Conservation (phyloP, 768 basidiomycete genomes). For the Podaxis sp. region DNA sequence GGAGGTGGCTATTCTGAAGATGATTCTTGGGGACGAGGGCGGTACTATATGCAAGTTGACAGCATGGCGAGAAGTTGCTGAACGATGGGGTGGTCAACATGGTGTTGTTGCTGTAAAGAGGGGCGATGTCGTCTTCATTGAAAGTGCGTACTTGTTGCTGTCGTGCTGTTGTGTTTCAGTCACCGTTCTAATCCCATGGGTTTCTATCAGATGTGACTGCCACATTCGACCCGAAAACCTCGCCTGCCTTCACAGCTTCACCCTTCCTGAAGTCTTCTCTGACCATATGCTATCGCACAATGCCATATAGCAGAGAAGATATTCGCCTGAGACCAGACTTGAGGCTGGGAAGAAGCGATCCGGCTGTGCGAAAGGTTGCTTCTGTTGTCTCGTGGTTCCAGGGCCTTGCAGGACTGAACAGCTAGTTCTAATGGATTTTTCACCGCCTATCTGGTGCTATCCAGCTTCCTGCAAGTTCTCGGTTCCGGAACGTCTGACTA, state of each 20-base stretch:
- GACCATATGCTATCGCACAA: slow-evolving; percentile 76
- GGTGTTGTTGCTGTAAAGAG: slow-evolving; percentile 48
- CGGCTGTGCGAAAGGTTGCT: slow-evolving; percentile 64
- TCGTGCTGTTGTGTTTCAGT: slow-evolving; percentile 3
- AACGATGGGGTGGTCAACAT: slow-evolving; percentile 59
- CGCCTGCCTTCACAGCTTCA: slow-evolving; percentile 63
- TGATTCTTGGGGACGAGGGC: slow-evolving; percentile 73
- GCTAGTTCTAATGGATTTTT: neutral
- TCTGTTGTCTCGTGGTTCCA: slow-evolving; percentile 72
- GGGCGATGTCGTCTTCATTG: slow-evolving; percentile 70
- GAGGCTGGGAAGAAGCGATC: slow-evolving; percentile 66
- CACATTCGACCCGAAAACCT: slow-evolving; percentile 39
- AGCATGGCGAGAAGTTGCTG: slow-evolving; percentile 77
- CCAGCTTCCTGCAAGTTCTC: neutral
- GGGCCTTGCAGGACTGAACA: slow-evolving; percentile 57
- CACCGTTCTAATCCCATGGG: neutral
- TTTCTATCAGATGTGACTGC: slow-evolving; percentile 49
- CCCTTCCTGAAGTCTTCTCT: slow-evolving; percentile 59
- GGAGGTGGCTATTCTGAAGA: slow-evolving; percentile 63
- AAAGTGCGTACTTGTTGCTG: slow-evolving; percentile 47
- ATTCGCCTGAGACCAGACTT: slow-evolving; percentile 66
- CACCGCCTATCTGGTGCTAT: neutral
- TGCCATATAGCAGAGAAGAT: slow-evolving; percentile 65
- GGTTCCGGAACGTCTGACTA: neutral
- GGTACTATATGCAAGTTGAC: slow-evolving; percentile 69